These are phyloP conservation scores for Nicotiana tomentosiformis DNA, from an alignment of 257 asterid genomes.

Conservation along the genomic window DNA sequence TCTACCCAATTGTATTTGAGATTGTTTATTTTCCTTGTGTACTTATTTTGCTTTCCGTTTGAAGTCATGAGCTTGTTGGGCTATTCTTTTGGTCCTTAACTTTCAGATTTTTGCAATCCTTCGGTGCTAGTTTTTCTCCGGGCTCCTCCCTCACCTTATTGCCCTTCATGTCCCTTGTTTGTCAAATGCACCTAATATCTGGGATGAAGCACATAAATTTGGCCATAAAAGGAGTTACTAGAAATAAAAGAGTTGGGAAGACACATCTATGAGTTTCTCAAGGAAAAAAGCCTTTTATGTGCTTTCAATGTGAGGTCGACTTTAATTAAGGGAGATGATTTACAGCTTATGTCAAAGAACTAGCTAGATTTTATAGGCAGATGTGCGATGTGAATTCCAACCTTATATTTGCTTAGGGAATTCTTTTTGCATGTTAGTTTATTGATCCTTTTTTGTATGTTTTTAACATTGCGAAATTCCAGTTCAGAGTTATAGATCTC, in stretches of 20 bases:
- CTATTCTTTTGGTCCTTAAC: neutral
- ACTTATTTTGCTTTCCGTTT: neutral
- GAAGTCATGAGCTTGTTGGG: neutral
- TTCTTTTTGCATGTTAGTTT: neutral
- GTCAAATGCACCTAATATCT: neutral
- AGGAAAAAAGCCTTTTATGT: slow-evolving; percentile 5
- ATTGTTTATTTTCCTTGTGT: slow-evolving; percentile 3
- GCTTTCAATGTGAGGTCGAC: neutral
- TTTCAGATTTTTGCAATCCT: neutral
- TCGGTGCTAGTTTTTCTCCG: neutral
- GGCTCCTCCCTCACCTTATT: neutral
- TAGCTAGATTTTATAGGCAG: neutral
- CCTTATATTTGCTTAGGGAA: neutral
- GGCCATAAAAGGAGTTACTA: neutral
- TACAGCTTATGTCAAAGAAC: neutral
- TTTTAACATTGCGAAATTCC: neutral
- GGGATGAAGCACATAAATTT: neutral
- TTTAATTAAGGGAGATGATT: neutral
- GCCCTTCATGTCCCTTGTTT: neutral
- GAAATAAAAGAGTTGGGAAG: neutral
- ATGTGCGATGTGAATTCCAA: neutral
- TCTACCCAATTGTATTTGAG: neutral
- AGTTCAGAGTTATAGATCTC: neutral
- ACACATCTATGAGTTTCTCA: slow-evolving; percentile 7
- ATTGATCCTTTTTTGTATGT: neutral